Percentiles rank a stretch among this genome's conserved stretches.
These are phyloP conservation scores for Penicillium steckii DNA, from an alignment of 495 filamentous ascomycete genomes.

Conservation along the genomic window DNA sequence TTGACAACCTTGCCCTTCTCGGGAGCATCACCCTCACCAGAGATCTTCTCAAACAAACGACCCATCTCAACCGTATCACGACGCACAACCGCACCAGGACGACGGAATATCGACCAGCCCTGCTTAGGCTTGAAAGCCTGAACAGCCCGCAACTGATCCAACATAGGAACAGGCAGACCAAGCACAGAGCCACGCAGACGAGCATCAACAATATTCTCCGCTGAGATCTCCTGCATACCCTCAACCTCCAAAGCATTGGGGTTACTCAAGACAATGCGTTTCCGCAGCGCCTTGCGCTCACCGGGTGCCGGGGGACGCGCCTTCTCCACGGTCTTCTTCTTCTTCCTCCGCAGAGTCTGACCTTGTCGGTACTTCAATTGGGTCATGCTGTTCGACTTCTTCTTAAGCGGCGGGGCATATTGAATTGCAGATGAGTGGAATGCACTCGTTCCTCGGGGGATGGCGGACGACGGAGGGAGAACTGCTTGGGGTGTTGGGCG, in stretches of 20 bases:
- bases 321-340: conserved; percentile 36
- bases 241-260: conserved; percentile 80
- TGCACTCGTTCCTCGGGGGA: conserved; percentile 34
- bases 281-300: conserved; percentile 83
- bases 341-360: conserved; percentile 50
- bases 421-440: conserved; percentile 46
- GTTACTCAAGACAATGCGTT: conserved; percentile 88
- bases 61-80: conserved; percentile 71
- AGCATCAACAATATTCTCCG: conserved; percentile 52
- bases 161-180: conserved; percentile 62
- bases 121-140: conserved; percentile 92
- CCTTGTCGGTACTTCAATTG: conserved; percentile 34
- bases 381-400: conserved; percentile 27
- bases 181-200: conserved; percentile 62
- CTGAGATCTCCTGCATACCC: conserved; percentile 59
- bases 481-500: conserved; percentile 47
- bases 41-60: conserved; percentile 55
- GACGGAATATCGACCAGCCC: conserved; percentile 81
- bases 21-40: conserved; percentile 35
- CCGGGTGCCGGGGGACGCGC: conserved; percentile 60
- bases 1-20: conserved; percentile 58
- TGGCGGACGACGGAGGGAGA: conserved; percentile 33
- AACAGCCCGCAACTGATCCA: conserved; percentile 75
- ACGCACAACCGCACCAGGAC: conserved; percentile 73
- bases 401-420: conserved; percentile 40